phyloP scores from a whole-genome alignment of 2,329 filamentous ascomycete species.

The Graphilbum ipis-grandicollis region DNA sequence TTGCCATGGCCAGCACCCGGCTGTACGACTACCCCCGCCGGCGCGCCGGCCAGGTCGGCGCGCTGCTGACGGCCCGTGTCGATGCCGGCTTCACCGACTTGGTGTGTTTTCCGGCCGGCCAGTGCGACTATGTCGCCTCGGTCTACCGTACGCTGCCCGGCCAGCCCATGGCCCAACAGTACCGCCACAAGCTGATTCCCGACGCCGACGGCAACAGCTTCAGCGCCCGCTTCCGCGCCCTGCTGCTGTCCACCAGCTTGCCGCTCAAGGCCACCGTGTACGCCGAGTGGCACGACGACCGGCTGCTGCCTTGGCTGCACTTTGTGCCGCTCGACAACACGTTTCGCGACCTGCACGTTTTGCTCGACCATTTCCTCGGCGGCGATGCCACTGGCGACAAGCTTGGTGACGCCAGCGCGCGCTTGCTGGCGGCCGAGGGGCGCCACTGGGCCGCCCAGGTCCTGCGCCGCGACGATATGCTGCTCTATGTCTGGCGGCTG shows the following conservation, averaged over 20 bases:
- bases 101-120: conserved; percentile 17
- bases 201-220: conserved; percentile 57
- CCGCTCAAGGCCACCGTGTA: conserved; percentile 59
- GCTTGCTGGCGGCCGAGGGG: conserved; percentile 40
- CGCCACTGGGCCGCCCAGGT: conserved; percentile 44
- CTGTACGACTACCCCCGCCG: conserved; percentile 25
- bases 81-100: conserved; percentile 26
- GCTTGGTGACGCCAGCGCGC: conserved; percentile 38
- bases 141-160: conserved; percentile 16
- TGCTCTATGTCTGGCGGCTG: conserved; percentile 45
- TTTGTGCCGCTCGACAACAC: conserved; percentile 56
- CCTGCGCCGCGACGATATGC: conserved; percentile 47
- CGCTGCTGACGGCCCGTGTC: conserved; percentile 22
- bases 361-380: conserved; percentile 47
- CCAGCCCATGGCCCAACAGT: conserved; percentile 29
- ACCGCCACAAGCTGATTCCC: conserved; percentile 45
- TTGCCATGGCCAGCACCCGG: conserved; percentile 24
- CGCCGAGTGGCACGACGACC: conserved; percentile 57
- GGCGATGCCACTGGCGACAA: conserved; percentile 24
- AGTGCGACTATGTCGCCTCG: conserved; percentile 22
- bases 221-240: conserved; percentile 43
- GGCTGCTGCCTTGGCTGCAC: conserved; percentile 53
- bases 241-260: conserved; percentile 45
- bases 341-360: conserved; percentile 46
- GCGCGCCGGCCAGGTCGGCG: conserved; percentile 18